Base-by-base conservation (phyloP, 768 basidiomycete species). In the Amanita pseudoporphyria region DNA sequence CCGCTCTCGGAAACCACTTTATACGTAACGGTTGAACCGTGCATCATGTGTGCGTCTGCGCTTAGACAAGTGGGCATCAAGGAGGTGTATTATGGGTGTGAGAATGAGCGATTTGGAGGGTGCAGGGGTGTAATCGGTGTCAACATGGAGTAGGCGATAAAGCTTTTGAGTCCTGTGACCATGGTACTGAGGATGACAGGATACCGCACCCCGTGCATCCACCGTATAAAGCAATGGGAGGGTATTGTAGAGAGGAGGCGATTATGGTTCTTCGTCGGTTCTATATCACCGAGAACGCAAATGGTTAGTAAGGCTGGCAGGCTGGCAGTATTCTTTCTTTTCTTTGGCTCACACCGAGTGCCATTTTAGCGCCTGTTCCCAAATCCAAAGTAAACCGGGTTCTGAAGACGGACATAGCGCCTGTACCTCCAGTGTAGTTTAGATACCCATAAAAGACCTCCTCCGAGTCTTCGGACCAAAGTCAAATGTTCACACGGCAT, bases 1-100 rank as follows among this genome's bases (percentile, higher is more conserved):
- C 88, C 89, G 5, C 75, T 99, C 14, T 73, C 74, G 1, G 72
- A 78, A 9, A 94, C 90, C 18, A 87, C 81, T 2, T 79, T 98
- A 24, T 99, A 98, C 63, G 96, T 98, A 45, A 99, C 96, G 4
- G 96, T 99, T 47, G 95, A 99, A 66, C 96, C 95, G 0, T 99
- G 96, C 66, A 92, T 98, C 63, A 98, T 98, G 96, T 99, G 96
- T 56, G 91, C 93, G 10, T 92, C 90, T 19, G 96, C 95, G 9
- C 75, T 99, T 30, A 78, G 95, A 47, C 96, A 98, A 67, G 67
- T 95, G 54, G 94, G 94, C 13, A 90, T 99, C 57, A 82, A 81
- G 51, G 75, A 84, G 55, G 95, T 97, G 5, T 87, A 81, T 53
- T 98, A 89, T 62, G 96, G 96, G 1, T 95, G 92, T 63, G 86